A percentile compares a stretch with the other conserved stretches of the same genome.
Conservation (phyloP, 805 yeast genomes). For the Clavispora carvajalis region DNA sequence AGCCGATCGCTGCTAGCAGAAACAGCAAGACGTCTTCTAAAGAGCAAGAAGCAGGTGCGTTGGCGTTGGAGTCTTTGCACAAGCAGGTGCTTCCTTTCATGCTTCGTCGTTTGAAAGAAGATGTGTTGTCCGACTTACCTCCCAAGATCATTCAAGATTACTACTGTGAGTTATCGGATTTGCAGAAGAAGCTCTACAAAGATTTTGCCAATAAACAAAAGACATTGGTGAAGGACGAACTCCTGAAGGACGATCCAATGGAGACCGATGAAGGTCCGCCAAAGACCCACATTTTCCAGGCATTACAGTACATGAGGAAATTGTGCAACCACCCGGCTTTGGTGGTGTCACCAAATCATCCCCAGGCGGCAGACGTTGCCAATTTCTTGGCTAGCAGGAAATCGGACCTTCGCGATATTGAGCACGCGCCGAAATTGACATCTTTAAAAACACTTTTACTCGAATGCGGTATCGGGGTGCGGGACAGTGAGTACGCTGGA, state of each 20-base stretch:
- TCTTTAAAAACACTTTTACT: conserved; percentile 74
- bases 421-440: conserved; percentile 83
- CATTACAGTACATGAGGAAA: conserved; percentile 94
- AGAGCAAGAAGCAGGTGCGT: conserved; percentile 95
- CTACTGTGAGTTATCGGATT: conserved; percentile 89
- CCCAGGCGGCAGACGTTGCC: conserved; percentile 68
- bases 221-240: conserved; percentile 59
- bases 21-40: conserved; percentile 82
- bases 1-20: conserved; percentile 92
- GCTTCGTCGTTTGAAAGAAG: conserved; percentile 93
- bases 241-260: conserved; percentile 30
- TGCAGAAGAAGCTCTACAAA: conserved; percentile 81
- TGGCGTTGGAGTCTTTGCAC: conserved; percentile 92
- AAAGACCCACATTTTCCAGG: conserved; percentile 94
- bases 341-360: conserved; percentile 78
- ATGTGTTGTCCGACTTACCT: conserved; percentile 91
- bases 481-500: conserved; percentile 30
- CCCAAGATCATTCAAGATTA: conserved; percentile 98
- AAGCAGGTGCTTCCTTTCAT: conserved; percentile 95
- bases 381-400: conserved; percentile 54
- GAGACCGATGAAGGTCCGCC: conserved; percentile 41
- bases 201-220: conserved; percentile 88
- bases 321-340: conserved; percentile 94
- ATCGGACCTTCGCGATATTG: conserved; percentile 61
- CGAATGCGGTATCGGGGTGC: conserved; percentile 87